These are phyloP conservation scores for Coemansia biformis DNA, from an alignment of 192 early-diverging fungal species.

Conservation along the genomic window DNA sequence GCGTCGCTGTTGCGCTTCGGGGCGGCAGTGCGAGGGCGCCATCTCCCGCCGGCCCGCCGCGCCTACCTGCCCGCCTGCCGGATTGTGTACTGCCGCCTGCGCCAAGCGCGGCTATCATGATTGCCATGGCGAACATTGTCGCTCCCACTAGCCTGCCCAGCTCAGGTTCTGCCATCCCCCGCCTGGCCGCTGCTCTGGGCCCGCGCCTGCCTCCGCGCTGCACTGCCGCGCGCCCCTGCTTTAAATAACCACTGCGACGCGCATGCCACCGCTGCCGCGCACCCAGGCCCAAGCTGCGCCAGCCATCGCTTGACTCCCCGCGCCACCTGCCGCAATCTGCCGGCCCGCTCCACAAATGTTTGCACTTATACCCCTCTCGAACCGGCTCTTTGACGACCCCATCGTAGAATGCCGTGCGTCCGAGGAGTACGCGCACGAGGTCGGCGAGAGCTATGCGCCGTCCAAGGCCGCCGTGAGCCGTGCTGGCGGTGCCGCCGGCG, in stretches of 20 bases:
- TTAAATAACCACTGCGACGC: no score
- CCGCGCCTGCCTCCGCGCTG: no score
- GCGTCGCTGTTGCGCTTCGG: no score
- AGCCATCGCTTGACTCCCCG: neutral
- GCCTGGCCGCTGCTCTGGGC: no score
- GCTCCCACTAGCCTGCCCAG: neutral
- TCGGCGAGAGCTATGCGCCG: constrained; percentile 16
- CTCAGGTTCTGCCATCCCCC: no score
- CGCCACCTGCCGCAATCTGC: neutral
- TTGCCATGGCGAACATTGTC: neutral
- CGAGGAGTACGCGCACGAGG: constrained; percentile 38
- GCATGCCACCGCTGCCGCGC: neutral
- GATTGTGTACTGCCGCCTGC: no score
- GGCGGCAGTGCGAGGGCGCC: no score
- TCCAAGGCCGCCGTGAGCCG: neutral
- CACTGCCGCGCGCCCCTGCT: no score
- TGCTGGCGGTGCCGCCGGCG: no score
- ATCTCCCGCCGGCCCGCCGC: no score
- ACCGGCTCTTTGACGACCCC: constrained; percentile 16
- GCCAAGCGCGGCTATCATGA: neutral
- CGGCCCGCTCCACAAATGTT: constrained; percentile 5
- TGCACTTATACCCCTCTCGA: constrained; percentile 10
- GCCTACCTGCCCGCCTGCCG: no score
- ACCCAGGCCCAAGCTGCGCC: neutral
- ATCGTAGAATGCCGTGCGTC: constrained; percentile 41